phyloP scores from a whole-genome alignment of 495 filamentous ascomycete genomes.

The Lindgomyces ingoldianus region DNA sequence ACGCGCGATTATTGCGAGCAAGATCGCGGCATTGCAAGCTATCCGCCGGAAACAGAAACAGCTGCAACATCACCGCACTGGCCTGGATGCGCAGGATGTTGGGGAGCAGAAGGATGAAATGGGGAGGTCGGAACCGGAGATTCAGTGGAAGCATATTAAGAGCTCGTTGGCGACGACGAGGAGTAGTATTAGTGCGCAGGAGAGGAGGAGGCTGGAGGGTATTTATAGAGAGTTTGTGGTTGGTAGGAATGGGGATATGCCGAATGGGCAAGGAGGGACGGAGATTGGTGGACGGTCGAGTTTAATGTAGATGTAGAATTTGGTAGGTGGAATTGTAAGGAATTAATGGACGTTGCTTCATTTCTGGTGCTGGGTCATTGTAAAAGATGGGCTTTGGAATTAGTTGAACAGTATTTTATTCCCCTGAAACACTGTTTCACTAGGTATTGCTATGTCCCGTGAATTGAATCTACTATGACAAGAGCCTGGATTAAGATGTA shows the following conservation, averaged over 20 bases:
- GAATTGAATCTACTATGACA: background rate
- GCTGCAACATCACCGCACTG: constrained; percentile 33
- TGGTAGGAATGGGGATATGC: constrained; percentile 91
- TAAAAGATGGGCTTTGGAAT: background rate
- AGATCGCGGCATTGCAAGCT: constrained; percentile 71
- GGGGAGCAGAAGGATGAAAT: constrained; percentile 38
- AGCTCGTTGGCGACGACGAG: constrained; percentile 75
- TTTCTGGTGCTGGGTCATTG: background rate
- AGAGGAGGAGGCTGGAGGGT: constrained; percentile 67
- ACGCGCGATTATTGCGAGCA: constrained; percentile 68
- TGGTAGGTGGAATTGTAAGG: too few species aligned
- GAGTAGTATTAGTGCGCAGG: constrained; percentile 75
- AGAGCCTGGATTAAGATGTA: background rate
- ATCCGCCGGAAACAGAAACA: constrained; percentile 60
- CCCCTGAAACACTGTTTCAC: background rate
- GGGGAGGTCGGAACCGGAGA: constrained; percentile 69
- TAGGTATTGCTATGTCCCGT: background rate
- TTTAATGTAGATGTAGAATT: constrained; percentile 65
- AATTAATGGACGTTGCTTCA: too few species aligned
- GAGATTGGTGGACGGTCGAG: constrained; percentile 92
- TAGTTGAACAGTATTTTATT: background rate
- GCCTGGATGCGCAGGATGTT: constrained; percentile 22
- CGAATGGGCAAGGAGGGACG: constrained; percentile 80
- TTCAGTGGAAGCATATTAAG: constrained; percentile 83
- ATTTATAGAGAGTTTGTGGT: constrained; percentile 94